Evolutionary conservation across 2,329 filamentous ascomycete genomes (phyloP), one percentile per base, ranked within the genome.

Genomic region (Penicillium sp.): DNA sequence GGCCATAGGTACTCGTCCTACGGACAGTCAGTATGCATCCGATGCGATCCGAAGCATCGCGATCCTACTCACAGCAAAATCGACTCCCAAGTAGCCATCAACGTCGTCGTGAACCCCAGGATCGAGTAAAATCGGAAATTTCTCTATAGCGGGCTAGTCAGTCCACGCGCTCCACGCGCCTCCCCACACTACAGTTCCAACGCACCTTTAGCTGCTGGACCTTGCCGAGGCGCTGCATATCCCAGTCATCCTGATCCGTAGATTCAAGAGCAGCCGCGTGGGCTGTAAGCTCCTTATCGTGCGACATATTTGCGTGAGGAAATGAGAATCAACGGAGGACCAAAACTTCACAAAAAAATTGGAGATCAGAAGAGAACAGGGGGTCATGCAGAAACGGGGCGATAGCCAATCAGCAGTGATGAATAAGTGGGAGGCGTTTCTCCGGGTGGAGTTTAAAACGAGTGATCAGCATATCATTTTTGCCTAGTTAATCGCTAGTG

Each of bases 161-260:
- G 54, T 27, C 25, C 19, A n/a, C 21, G 27, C 29, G 31, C 45
- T 29, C 25, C 52, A 44, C n/a, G 42, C 59, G 23, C 46, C 25
- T 23, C 43, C 26, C 46, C 48, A 31, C 33, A 42, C 33, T 35
- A 47, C 31, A 14, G 21, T 13, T 35, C 2, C 19, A 13, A 61
- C 67, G 46, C 13, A 69, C 77, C 56, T 77, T 75, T 54, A 82
- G 72, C 58, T 82, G 77, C 65, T 83, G 80, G 44, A 72, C 68
- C 69, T 81, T 82, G 46, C 80, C 80, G 72, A 83, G 72, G 16
- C 80, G 76, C 50, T 72, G 69, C 80, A 82, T 83, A 59, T 83
- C 65, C 45, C 58, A 61, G 26, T 67, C 65, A 64, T 67, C 65
- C 52, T 67, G 65, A 33, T 55, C 55, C 16, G 33, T 59, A 10